Base-by-base conservation (phyloP, 1,139 yeast genomes). In the Geotrichum phurueaensis region DNA sequence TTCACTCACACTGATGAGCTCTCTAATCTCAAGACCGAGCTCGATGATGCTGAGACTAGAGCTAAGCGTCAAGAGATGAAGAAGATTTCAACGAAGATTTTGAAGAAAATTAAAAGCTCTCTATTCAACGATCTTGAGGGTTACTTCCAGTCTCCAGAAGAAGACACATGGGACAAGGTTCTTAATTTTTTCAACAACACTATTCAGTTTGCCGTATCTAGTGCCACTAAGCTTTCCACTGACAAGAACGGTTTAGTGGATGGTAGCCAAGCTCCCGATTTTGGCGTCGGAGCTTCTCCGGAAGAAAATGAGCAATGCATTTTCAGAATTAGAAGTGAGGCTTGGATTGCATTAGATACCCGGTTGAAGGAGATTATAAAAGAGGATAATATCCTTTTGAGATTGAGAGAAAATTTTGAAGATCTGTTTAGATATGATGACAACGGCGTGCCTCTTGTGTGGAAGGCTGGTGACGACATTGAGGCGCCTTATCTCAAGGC, bases 371-470 rank as follows among this genome's bases (percentile, higher is more conserved):
- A 85, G 62, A 80, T 79, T 62, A 67, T 73, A 25, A 64, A 71
- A 51, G 71, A 70, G 27, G 77, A 75, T 23, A 69, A 69, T 50
- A 74, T 77, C 4, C 66, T 73, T 39, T 65, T 66, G 58, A 63
- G 73, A 22, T 68, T 78, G 56, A 71, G 77, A 18, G 79, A 82
- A 60, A 77, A 82, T 64, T 94, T 94, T 75, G 98, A 92, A 68
- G 89, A 86, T 63, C 78, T 77, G 60, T 94, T 94, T 76, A 80
- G 95, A 67, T 94, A 88, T 71, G 97, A 91, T 72, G 84, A 81
- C 54, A 81, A 85, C 65, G 96, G 95, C 4, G 76, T 90, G 50
- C 99, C 99, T 6, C 81, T 84, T 58, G 79, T 92, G 55, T 94
- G 96, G 87, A 85, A 84, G 65, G 85, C 84, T 62, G 82, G 86